These are phyloP conservation scores for Solanum rostratum DNA, from an alignment of 257 asterid species.

Conservation along the genomic window DNA sequence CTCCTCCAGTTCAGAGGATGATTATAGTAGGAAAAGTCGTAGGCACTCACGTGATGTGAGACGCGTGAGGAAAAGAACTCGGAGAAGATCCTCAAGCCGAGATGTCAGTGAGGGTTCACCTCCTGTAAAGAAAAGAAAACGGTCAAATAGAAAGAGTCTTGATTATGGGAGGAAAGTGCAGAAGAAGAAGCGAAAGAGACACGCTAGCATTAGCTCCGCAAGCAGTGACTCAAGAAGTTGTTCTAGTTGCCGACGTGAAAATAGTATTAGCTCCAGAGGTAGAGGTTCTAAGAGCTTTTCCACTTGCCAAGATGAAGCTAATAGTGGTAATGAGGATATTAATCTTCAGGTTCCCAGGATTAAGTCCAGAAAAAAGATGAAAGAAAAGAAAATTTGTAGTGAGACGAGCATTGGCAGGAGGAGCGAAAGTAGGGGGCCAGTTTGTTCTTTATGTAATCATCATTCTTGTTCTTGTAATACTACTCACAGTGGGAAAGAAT, in stretches of 20 bases:
- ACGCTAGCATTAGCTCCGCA: conserved; percentile 27
- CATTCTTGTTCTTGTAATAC: conserved; percentile 5
- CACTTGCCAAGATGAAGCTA: conserved; percentile 2
- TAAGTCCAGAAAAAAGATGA: conserved; percentile 14
- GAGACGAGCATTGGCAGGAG: conserved; percentile 8
- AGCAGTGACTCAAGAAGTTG: conserved; percentile 51
- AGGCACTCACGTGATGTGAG: conserved; percentile 12
- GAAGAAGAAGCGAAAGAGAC: conserved; percentile 38
- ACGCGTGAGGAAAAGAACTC: conserved; percentile 20
- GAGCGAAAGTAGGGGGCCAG: conserved; percentile 27
- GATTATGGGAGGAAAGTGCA: conserved; percentile 39
- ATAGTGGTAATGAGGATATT: conserved; percentile 20
- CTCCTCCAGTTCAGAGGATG: conserved; percentile 23
- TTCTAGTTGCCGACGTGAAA: conserved; percentile 23
- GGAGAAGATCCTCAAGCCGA: conserved; percentile 27
- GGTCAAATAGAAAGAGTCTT: conserved; percentile 26
- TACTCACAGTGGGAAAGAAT: conserved; percentile 18
- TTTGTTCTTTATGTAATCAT: conserved; percentile 19
- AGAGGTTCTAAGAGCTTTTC: conserved; percentile 55
- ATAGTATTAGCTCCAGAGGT: conserved; percentile 30
- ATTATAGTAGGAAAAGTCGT: conserved; percentile 28
- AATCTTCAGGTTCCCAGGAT: conserved; percentile 11
- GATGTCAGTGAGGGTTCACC: conserved; percentile 14
- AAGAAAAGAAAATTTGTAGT: neutral
- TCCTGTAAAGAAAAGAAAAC: conserved; percentile 41